Evolutionary conservation across 768 basidiomycete species (phyloP), one percentile per base, ranked within the genome.

Genomic region (Suillus sp.): DNA sequence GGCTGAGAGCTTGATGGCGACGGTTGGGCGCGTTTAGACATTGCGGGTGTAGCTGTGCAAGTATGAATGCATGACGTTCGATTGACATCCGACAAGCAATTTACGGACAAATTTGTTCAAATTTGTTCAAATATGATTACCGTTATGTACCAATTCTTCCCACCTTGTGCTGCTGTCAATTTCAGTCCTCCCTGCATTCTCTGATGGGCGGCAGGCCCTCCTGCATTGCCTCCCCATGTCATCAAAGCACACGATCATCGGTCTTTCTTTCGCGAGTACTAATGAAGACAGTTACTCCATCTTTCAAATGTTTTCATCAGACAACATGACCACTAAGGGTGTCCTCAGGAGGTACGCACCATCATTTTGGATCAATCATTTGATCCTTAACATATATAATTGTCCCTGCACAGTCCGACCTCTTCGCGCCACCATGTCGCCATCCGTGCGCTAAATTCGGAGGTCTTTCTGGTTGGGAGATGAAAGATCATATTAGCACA

Each of bases 1-100:
- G 43, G 67, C 16, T 40, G 38, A 16, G 62, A 60, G 54, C 14
- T 10, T 9, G 67, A 65, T 9, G 64, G 60, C 40, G 59, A 47
- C 5, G 59, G 40, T 53, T 64, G 51, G 58, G 64, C 37, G 38
- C 65, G 65, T 60, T 66, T 66, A 34, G 57, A 38, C 65, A 66
- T 66, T 27, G 30, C n/a, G 40, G 51, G 6, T 35, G 35, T 11
- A 51, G 25, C 43, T 22, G 32, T 30, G 30, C 27, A 54, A 7
- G 35, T 11, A 7, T 42, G n/a, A 25, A 40, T 27, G 38, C 25
- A 20, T 57, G 56, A 57, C 56, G 4, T 40, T 42, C 25, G 56
- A 40, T 57, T 57, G 56, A 57, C 56, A 27, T 53, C 11, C 51
- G 56, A 57, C 38, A 42, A 11, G 34, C 18, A 38, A 40, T 14